Conservation (phyloP, 2,329 filamentous ascomycete genomes). For the Teratosphaeria destructans region DNA sequence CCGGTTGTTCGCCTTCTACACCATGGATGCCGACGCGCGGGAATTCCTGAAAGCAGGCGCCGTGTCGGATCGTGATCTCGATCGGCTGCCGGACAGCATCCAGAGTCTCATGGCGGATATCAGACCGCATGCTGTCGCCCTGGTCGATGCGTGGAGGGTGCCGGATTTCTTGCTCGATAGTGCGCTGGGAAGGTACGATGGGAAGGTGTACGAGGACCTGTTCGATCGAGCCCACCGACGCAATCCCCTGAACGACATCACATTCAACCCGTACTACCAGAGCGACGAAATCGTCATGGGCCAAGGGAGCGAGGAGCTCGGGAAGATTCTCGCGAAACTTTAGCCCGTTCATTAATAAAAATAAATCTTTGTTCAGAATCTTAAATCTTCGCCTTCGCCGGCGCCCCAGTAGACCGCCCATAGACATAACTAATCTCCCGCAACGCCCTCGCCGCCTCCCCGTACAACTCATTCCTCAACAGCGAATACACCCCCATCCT, state of each 20-base stretch:
- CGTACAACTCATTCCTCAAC: slow-evolving; percentile 43
- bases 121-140: slow-evolving; percentile 40
- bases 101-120: slow-evolving; percentile 39
- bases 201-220: slow-evolving; percentile 44
- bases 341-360: neutral
- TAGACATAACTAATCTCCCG: slow-evolving; percentile 45
- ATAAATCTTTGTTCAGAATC: neutral
- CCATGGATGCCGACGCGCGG: slow-evolving; percentile 34
- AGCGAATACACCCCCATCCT: slow-evolving; percentile 43
- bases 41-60: slow-evolving; percentile 38
- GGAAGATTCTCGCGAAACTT: slow-evolving; percentile 22
- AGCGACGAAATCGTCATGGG: slow-evolving; percentile 41
- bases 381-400: slow-evolving; percentile 41
- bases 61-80: slow-evolving; percentile 31
- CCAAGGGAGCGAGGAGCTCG: slow-evolving; percentile 23
- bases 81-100: slow-evolving; percentile 31
- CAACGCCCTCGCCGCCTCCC: slow-evolving; percentile 42
- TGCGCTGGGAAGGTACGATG: slow-evolving; percentile 42
- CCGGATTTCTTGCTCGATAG: slow-evolving; percentile 44
- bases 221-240: slow-evolving; percentile 41
- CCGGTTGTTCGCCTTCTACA: slow-evolving; percentile 39
- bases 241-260: slow-evolving; percentile 42
- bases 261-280: slow-evolving; percentile 41
- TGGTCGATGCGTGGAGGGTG: slow-evolving; percentile 44
- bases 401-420: slow-evolving; percentile 32